Evolutionary conservation across 192 early-diverging fungal species (phyloP).

Genomic region (Diversispora eburnea): DNA sequence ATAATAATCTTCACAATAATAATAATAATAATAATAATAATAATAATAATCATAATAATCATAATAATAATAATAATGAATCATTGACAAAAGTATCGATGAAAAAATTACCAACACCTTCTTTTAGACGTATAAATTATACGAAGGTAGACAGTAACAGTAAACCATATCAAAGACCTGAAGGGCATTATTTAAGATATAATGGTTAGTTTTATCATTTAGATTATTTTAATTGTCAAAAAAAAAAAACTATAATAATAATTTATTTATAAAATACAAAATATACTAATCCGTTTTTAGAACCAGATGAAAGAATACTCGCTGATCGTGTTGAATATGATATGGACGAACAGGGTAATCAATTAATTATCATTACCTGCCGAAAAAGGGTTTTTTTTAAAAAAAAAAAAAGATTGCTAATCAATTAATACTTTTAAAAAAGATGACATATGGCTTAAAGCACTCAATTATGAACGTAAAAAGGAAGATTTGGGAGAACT

Average conservation of each 20-base stretch:
- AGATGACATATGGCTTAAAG: conserved; percentile 74
- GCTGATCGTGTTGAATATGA: conserved; percentile 86
- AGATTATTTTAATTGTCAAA: neutral
- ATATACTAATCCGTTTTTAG: conserved; percentile 26
- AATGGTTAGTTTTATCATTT: conserved; percentile 38
- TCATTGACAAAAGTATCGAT: neutral
- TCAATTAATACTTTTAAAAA: conserved; percentile 8
- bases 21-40: too few species aligned
- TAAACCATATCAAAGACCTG: conserved; percentile 54
- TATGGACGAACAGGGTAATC: conserved; percentile 92
- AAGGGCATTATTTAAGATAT: conserved; percentile 70
- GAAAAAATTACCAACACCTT: conserved; percentile 42
- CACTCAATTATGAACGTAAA: conserved; percentile 63
- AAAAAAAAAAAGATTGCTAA: neutral
- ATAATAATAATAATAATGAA: neutral
- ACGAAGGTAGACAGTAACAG: conserved; percentile 37
- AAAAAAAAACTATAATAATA: neutral
- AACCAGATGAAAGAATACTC: conserved; percentile 56
- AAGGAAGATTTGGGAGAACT: conserved; percentile 51
- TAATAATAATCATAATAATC: too few species aligned
- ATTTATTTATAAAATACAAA: neutral
- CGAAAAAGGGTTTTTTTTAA: too few species aligned
- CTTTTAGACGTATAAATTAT: conserved; percentile 34
- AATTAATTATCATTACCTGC: neutral
- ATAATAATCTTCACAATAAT: too few species aligned